Base-by-base conservation (phyloP, 768 basidiomycete genomes). In the Kwoniella sp. region DNA sequence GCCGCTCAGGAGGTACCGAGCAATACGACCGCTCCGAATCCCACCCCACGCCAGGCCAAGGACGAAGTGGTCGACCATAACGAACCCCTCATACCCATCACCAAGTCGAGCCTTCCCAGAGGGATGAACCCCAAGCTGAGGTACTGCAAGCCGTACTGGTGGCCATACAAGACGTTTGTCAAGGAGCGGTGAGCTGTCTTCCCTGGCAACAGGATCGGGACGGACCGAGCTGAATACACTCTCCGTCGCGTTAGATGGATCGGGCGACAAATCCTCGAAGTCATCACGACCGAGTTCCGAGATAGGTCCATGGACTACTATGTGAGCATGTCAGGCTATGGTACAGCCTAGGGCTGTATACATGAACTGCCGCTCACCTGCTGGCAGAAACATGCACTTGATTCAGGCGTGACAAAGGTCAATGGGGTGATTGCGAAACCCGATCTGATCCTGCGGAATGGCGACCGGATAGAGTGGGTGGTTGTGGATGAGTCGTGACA, bases 261-360 rank as follows among this genome's bases (percentile, higher is more conserved):
- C 31, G 84, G 86, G 28, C 79, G 91, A 40, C 86, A 90, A 71
- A 79, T 95, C 31, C 75, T 96, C 20, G 91, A 96, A 73, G 84
- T 95, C 32, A 85, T 96, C 14, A 89, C 87, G 0, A 92, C 90
- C 0, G 91, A 96, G 73, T 96, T 93, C 69, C 79, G 91, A 46
- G 91, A 95, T 77, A 80, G 91, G 42, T 88, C 86, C 12, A 85
- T 91, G 80, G 91, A 96, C 64, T 96, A 92, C 73, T 95, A 96
- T 79, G 90, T 92, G 75, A 69, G 89, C 81, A 20, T 15, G 15
- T 46, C 23, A 28, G n/a, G n/a, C n/a, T n/a, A n/a, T n/a, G n/a
- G n/a, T n/a, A n/a, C n/a, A n/a, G n/a, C n/a, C n/a, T n/a, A n/a
- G n/a, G n/a, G 22, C 3, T 38, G 19, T 55, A 15, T 31, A 28